Evolutionary conservation across 1,284 basidiomycete genomes (phyloP), one percentile per base, ranked within the genome.

Genomic region (Filobasidium uniguttulatum): DNA sequence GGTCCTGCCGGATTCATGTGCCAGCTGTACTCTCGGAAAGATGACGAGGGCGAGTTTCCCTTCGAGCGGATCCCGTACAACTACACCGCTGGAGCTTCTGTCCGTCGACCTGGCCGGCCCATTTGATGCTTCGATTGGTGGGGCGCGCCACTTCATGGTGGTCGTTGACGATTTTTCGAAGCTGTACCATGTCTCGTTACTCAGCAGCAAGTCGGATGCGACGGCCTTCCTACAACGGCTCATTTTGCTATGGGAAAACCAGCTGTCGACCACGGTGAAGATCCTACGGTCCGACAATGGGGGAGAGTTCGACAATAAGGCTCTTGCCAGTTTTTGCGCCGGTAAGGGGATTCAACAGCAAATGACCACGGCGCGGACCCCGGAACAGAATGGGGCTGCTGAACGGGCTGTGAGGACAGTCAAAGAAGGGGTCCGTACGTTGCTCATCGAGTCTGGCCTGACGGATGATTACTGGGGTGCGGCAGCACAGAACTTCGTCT

Each of bases 131-230:
- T 22, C 38, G 12, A 22, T 41, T 8, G 38, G 38, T 8, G 22
- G 33, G 28, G 20, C 28, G 4, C 22, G 19, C 15, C 51, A 50
- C 19, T 55, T 56, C 44, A 38, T 55, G 12, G 54, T 53, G 5
- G 44, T 47, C 19, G 55, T 54, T 35, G 56, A 56, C 31, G 53
- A 59, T 34, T 52, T 40, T 31, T 43, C 50, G 10, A 37, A 28
- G 2, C 36, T 37, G 1, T 50, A 53, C 8, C 36, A 44, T 17
- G 23, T 57, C 25, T 48, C 43, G n/a, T 31, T 55, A 5, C 23
- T 38, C 8, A 49, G 35, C 29, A 31, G 22, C 3, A 41, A 49
- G 29, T 43, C 38, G 17, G 48, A 56, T 3, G 48, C 55, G 14
- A 20, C 35, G 8, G 9, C n/a, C 30, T 44, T 29, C 8, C 23